These are phyloP conservation scores for Aquilaria agallochum DNA, from an alignment of 441 rosid species.

Conservation along the genomic window DNA sequence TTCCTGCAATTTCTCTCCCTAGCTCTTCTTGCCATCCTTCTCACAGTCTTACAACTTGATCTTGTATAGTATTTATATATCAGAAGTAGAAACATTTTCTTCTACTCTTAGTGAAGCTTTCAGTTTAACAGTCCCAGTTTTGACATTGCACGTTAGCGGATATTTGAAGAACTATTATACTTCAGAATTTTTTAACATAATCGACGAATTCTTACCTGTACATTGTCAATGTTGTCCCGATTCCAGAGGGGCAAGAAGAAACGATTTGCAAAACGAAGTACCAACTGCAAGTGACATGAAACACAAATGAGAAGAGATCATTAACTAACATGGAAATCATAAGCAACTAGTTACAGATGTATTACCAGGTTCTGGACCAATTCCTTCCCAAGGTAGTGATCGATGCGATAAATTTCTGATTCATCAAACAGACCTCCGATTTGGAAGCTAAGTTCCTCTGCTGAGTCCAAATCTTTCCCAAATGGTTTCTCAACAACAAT, in stretches of 20 bases:
- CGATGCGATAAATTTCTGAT: conserved; percentile 92
- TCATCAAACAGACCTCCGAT: conserved; percentile 91
- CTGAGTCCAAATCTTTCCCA: conserved; percentile 85
- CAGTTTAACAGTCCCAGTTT: no score
- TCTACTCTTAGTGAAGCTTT: no score
- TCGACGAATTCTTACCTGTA: conserved; percentile 60
- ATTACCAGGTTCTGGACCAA: conserved; percentile 97
- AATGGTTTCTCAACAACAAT: conserved; percentile 98
- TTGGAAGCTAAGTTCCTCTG: conserved; percentile 82
- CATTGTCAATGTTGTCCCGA: conserved; percentile 93
- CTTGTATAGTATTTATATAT: no score
- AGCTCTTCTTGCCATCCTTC: no score
- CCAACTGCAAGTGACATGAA: conserved; percentile 56
- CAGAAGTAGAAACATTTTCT: no score
- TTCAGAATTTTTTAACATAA: background rate
- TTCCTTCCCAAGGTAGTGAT: conserved; percentile 96
- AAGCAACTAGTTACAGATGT: conserved; percentile 5
- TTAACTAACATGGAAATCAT: conserved; percentile 14
- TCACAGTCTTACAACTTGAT: no score
- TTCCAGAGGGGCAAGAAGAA: conserved; percentile 98
- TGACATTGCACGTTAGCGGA: no score
- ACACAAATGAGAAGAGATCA: conserved; percentile 14
- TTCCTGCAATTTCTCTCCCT: no score
- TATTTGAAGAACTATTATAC: no score
- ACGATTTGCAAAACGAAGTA: conserved; percentile 97